Evolutionary conservation across 129 eudicot species (phyloP), one percentile per base, ranked within the genome.

Genomic region (Tagetes erecta): DNA sequence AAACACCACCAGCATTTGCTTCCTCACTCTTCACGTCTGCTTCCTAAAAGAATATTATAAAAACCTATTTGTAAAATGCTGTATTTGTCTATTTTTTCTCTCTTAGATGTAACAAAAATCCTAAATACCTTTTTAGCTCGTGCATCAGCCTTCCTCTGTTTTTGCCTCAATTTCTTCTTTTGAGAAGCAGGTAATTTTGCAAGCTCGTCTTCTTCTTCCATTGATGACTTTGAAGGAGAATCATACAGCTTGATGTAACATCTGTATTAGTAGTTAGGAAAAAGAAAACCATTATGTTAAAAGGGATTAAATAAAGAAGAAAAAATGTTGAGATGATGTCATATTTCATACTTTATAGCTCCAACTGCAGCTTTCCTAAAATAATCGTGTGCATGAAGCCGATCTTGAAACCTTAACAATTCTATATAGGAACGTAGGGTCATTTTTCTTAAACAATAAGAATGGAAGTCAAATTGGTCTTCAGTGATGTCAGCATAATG

Each of bases 381-480:
- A 57, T 95, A 91, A 74, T 93, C 71, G 82, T 91, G 87, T 30
- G 97, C 86, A 86, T 95, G 99, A 69, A 95, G 89, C 39, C 97
- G 87, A 40, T 95, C 99, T 80, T 91, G 97, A 72, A 95, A 91
- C 76, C 87, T 84, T 76, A 95, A 75, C 99, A 95, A 87, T 65
- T 91, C 92, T 27, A 95, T 90, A 78, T 95, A 95, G 6, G 99
- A 80, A 37, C 99, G 91, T 66, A 95, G 85, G 53, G 99, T 95
- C 99, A 95, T 95, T 84, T 95, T 95, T 68, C 99, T 88, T 70
- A 95, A 85, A 80, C 99, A 95, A 80, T 95, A 95, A 3, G 99
- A 91, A 70, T 95, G 99, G 82, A 95, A 95, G 51, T 95, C 99
- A 76, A 95, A 95, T 72, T 95, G 99, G 77, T 95, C 98, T 77